A percentile compares a stretch with the other conserved stretches of the same genome.
Evolutionary conservation across 169 alveolate species (phyloP).

Genomic region (Perkinsus olseni): DNA sequence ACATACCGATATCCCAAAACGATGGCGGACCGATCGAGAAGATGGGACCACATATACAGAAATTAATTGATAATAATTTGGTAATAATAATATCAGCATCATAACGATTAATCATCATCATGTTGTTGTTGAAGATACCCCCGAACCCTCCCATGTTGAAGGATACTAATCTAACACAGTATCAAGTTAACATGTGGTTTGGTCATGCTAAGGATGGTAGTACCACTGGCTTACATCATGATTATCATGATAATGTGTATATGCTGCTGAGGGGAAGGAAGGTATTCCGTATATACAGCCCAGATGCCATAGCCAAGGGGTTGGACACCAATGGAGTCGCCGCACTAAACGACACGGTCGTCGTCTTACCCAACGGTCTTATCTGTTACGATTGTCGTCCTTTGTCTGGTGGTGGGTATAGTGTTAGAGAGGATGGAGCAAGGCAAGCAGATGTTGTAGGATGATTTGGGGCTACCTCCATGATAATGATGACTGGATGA

Average conservation of each 20-base stretch:
- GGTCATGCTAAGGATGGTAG: conserved; percentile 21
- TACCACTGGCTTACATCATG: conserved; percentile 36
- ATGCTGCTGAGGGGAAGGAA: conserved; percentile 23
- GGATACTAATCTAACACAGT: background rate
- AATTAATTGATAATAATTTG: background rate
- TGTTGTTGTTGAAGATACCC: background rate
- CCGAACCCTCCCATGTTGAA: background rate
- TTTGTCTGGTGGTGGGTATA: background rate
- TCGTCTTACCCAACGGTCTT: background rate
- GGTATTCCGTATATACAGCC: conserved; percentile 22
- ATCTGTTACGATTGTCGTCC: background rate
- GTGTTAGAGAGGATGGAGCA: background rate
- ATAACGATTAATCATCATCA: background rate
- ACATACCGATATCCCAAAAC: background rate
- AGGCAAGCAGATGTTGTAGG: background rate
- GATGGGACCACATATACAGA: background rate
- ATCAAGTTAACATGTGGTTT: conserved; percentile 32
- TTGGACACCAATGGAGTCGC: background rate
- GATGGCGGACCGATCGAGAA: background rate
- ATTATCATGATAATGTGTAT: conserved; percentile 33
- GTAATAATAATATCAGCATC: background rate
- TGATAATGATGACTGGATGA: background rate
- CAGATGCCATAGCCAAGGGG: background rate
- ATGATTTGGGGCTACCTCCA: background rate
- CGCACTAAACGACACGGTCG: background rate